phyloP scores from a whole-genome alignment of 1,284 basidiomycete species.

The Sphagnurus paluster region DNA sequence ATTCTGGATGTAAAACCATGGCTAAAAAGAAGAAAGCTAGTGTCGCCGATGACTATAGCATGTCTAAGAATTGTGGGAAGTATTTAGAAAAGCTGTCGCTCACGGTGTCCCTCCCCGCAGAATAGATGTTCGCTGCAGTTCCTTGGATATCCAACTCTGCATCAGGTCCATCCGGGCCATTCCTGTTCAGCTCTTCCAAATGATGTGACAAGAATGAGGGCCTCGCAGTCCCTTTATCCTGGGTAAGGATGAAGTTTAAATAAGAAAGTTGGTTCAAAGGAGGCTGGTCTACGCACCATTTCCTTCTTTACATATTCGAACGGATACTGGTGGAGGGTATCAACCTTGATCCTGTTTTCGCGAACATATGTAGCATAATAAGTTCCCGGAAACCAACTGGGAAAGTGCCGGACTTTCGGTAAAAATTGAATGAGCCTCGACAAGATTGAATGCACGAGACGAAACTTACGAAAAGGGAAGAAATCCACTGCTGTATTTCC shows the following conservation, averaged over 20 bases:
- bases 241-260: no score
- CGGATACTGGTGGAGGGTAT: constrained; percentile 19
- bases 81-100: neutral
- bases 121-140: constrained; percentile 11
- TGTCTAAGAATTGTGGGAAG: neutral
- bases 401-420: constrained; percentile 22
- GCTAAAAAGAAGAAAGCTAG: constrained; percentile 33
- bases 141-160: constrained; percentile 13
- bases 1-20: constrained; percentile 45
- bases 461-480: constrained; percentile 19
- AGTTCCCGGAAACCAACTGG: constrained; percentile 25
- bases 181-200: constrained; percentile 2
- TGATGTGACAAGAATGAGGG: constrained; percentile 15
- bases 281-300: constrained; percentile 14
- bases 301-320: constrained; percentile 14
- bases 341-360: constrained; percentile 1
- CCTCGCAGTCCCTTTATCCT: constrained; percentile 16
- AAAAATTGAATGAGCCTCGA: neutral
- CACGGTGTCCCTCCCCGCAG: constrained; percentile 20
- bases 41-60: constrained; percentile 15
- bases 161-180: constrained; percentile 1
- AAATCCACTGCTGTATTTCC: constrained; percentile 23
- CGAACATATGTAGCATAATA: constrained; percentile 20
- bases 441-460: neutral
- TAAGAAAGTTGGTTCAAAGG: no score